Percentiles rank a stretch among this genome's conserved stretches.
Evolutionary conservation across 305 asterid species (phyloP).

Genomic region (Lippia alba): DNA sequence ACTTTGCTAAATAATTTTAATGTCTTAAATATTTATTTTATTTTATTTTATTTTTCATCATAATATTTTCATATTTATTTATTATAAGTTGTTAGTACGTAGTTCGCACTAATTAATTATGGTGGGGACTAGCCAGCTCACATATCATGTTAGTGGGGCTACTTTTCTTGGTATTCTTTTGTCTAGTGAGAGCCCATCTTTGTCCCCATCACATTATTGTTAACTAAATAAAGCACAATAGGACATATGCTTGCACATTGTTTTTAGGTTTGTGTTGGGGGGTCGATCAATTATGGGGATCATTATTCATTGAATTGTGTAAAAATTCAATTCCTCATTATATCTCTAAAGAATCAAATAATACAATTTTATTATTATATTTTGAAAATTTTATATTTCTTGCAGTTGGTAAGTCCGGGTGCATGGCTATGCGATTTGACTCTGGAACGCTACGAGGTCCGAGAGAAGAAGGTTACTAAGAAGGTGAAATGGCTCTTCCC

Average conservation of each 20-base stretch:
- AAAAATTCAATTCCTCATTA: neutral
- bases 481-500: slow-evolving; percentile 53
- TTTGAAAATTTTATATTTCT: neutral
- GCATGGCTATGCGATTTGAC: slow-evolving; percentile 88
- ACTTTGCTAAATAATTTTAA: too few species aligned
- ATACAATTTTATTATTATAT: neutral
- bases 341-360: neutral
- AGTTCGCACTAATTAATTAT: neutral
- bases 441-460: slow-evolving; percentile 87
- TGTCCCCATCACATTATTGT: neutral
- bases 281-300: neutral
- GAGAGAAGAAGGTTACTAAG: slow-evolving; percentile 88
- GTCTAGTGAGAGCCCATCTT: neutral
- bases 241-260: slow-evolving; percentile 16
- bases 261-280: neutral
- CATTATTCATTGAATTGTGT: neutral
- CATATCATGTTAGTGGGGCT: neutral
- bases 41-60: too few species aligned
- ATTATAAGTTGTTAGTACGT: too few species aligned
- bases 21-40: too few species aligned
- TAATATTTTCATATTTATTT: too few species aligned
- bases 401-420: slow-evolving; percentile 89
- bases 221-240: neutral
- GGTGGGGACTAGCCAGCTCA: neutral
- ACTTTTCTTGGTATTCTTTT: neutral